Base-by-base conservation (phyloP, 345 rosid genomes). In the Hypericum perforatum region DNA sequence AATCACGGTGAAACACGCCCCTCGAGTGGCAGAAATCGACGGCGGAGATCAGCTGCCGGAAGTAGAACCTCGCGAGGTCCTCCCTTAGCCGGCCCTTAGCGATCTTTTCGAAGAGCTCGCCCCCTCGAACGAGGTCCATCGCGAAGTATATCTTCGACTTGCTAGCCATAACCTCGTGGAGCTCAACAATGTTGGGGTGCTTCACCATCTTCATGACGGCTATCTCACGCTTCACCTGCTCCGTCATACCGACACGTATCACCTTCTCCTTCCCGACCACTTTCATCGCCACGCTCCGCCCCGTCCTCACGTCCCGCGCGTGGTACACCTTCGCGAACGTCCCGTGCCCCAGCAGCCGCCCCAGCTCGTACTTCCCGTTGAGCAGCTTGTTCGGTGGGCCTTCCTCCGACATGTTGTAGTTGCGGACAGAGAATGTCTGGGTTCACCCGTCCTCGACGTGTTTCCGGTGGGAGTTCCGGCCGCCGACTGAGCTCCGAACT, bases 371-470 rank as follows among this genome's bases (percentile, higher is more conserved):
- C 59, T 70, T 84, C 3, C 96, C 95, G 14, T 87, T 84, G 0
- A 91, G 79, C 22, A 85, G 58, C 32, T 22, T 22, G 36, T 74
- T 62, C 1, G 78, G 49, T 9, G 62, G 52, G 8, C 47, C 52
- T 9, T 11, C 61, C 53, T 50, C 76, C 7, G 63, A 64, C 73
- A 8, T 70, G 8, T 16, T 32, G 9, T 0, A 14, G 51, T 14
- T 48, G 9, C 16, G 6, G 9, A 11, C 7, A 10, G 8, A 13
- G 37, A 47, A 42, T 32, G 29, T 16, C 16, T 10, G 29, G 47
- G 71, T 76, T 87, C 95, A 87, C 85, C 96, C 95, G 89, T 86
- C 95, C 54, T 84, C 98, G 45, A 91, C 92, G 84, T 87, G 89
- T 69, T 91, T 85, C 58, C 95, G 84, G 81, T 91, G 95, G 70